phyloP scores from a whole-genome alignment of 176 grass and related monocot species.

The Oryza meyeriana region DNA sequence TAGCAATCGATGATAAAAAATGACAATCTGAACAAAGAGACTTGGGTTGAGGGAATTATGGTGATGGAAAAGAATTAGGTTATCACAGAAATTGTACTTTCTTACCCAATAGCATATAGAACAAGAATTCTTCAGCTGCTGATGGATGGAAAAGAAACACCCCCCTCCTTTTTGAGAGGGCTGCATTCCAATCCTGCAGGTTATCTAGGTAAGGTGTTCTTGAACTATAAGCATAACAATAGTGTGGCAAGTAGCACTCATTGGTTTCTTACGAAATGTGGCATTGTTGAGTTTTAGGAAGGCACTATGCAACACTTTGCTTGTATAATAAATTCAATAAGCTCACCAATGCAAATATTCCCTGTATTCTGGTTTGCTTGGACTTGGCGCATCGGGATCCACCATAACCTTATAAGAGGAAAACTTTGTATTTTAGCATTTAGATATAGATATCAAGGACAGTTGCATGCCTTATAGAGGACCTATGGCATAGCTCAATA shows the following conservation, averaged over 20 bases:
- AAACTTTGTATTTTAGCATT: slow-evolving; percentile 35
- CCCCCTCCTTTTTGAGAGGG: slow-evolving; percentile 69
- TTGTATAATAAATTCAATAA: slow-evolving; percentile 34
- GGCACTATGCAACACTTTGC: not conserved
- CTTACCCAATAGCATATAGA: slow-evolving; percentile 64
- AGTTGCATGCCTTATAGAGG: slow-evolving; percentile 19
- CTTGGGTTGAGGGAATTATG: slow-evolving; percentile 21
- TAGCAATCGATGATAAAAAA: slow-evolving; percentile 11
- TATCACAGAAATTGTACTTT: slow-evolving; percentile 37
- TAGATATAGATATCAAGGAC: not conserved
- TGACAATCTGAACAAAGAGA: slow-evolving; percentile 15
- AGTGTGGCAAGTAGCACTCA: slow-evolving; percentile 30
- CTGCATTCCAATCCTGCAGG: slow-evolving; percentile 71
- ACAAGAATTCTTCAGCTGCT: slow-evolving; percentile 56
- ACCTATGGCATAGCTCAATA: slow-evolving; percentile 1
- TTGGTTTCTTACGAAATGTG: not conserved
- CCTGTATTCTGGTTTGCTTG: slow-evolving; percentile 92
- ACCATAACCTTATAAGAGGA: slow-evolving; percentile 79
- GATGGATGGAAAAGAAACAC: slow-evolving; percentile 67
- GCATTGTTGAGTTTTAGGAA: not conserved
- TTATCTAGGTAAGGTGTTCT: slow-evolving; percentile 61
- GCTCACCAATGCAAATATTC: slow-evolving; percentile 94
- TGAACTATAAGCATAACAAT: slow-evolving; percentile 49
- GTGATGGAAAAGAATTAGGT: slow-evolving; percentile 29
- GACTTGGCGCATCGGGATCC: slow-evolving; percentile 97